phyloP scores from a whole-genome alignment of 139 green algal species.

The Cymbomonas tetramitiformis region DNA sequence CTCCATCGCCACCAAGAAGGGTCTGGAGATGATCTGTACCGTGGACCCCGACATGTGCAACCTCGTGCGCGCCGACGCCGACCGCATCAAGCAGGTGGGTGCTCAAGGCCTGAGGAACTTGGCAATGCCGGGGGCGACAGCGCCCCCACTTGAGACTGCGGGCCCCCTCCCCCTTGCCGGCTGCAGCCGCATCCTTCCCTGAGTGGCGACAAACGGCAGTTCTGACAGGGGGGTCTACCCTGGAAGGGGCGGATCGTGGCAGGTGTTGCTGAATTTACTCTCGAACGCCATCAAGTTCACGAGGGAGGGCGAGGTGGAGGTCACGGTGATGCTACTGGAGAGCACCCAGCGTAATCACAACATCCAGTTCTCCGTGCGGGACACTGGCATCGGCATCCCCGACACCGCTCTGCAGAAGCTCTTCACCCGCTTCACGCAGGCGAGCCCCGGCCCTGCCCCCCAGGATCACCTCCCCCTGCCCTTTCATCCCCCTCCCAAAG shows the following conservation, averaged over 20 bases:
- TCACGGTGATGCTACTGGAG: too few species aligned
- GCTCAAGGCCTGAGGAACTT: too few species aligned
- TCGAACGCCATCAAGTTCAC: slow-evolving; percentile 86
- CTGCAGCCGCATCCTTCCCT: too few species aligned
- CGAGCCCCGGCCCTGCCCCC: slow-evolving; percentile 33
- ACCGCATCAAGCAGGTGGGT: slow-evolving; percentile 48
- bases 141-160: background rate
- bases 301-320: slow-evolving; percentile 44
- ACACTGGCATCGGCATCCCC: slow-evolving; percentile 11
- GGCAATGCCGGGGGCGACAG: too few species aligned
- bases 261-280: slow-evolving; percentile 70
- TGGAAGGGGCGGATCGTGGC: too few species aligned
- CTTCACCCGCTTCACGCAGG: slow-evolving; percentile 20
- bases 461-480: too few species aligned
- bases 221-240: too few species aligned
- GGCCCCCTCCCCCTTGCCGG: background rate
- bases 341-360: too few species aligned
- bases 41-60: slow-evolving; percentile 19
- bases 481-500: too few species aligned
- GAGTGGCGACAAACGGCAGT: too few species aligned
- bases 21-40: slow-evolving; percentile 43
- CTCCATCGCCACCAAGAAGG: slow-evolving; percentile 47
- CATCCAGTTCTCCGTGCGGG: background rate
- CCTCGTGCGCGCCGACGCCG: background rate
- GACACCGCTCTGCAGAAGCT: background rate